Conservation (phyloP, 106 monocot genomes). For the Dendrobium huoshanense region DNA sequence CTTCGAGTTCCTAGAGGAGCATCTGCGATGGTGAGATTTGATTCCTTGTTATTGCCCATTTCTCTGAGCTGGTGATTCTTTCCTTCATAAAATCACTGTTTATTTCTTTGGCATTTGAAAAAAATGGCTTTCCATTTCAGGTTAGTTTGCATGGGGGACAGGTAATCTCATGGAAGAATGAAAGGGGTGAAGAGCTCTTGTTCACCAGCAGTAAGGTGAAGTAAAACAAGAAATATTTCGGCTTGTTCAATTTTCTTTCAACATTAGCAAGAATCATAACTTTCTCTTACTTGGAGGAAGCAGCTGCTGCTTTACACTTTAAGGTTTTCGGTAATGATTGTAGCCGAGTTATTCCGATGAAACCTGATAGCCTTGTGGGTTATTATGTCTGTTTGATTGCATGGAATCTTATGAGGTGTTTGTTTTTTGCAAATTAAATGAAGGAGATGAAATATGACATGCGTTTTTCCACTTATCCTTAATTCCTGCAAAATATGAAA, state of each 20-base stretch:
- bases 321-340: no score
- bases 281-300: no score
- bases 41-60: neutral
- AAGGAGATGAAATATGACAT: no score
- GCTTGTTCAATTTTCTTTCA: neutral
- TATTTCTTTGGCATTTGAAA: neutral
- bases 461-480: no score
- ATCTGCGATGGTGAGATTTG: conserved; percentile 58
- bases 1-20: conserved; percentile 71
- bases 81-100: neutral
- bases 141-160: conserved; percentile 60
- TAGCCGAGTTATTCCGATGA: no score
- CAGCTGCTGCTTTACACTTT: no score
- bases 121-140: conserved; percentile 20
- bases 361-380: no score
- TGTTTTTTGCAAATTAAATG: no score
- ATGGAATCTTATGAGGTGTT: no score
- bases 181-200: conserved; percentile 54
- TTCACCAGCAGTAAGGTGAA: conserved; percentile 66
- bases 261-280: no score
- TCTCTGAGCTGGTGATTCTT: neutral
- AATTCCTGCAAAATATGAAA: no score
- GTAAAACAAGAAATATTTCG: neutral
- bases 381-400: no score
- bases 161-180: conserved; percentile 69